Evolutionary conservation across 2,329 filamentous ascomycete genomes (phyloP).

Genomic region (Neofusicoccum laricinum): DNA sequence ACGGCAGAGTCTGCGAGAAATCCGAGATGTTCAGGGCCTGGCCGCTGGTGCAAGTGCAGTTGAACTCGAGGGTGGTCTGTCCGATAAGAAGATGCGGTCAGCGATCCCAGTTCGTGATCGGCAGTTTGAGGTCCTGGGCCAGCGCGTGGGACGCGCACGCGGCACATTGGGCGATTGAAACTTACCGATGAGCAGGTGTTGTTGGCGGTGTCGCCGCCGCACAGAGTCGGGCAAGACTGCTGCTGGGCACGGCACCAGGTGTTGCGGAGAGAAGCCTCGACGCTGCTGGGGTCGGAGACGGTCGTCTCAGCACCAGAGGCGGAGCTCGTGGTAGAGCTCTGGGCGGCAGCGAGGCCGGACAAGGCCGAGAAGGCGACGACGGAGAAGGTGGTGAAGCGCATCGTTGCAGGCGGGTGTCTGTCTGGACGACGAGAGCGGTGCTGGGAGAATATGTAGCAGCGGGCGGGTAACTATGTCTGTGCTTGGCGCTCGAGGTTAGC

Average conservation of each 20-base stretch:
- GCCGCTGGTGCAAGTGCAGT: conserved; percentile 57
- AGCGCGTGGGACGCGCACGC: neutral
- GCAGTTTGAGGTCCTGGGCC: neutral
- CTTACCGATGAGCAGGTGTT: conserved; percentile 60
- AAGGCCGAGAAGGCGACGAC: conserved; percentile 9
- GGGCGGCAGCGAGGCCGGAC: conserved; percentile 9
- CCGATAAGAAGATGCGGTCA: conserved; percentile 22
- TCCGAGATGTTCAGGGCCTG: conserved; percentile 53
- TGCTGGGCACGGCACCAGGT: conserved; percentile 59
- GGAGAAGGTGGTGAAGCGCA: conserved; percentile 16
- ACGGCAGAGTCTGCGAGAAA: conserved; percentile 59
- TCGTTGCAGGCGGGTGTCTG: neutral
- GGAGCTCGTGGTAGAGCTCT: conserved; percentile 1
- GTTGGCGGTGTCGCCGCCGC: conserved; percentile 46
- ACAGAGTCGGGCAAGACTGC: conserved; percentile 60
- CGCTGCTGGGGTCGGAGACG: conserved; percentile 32
- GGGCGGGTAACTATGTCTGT: conserved; percentile 4
- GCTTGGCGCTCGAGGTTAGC: neutral
- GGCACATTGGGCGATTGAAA: conserved; percentile 14
- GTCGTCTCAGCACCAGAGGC: neutral
- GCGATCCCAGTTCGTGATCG: conserved; percentile 15
- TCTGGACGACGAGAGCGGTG: neutral
- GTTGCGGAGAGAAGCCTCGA: conserved; percentile 37
- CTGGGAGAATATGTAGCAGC: neutral
- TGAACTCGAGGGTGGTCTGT: conserved; percentile 52